Evolutionary conservation across 768 basidiomycete species (phyloP).

Genomic region (Tulasnella sp.): DNA sequence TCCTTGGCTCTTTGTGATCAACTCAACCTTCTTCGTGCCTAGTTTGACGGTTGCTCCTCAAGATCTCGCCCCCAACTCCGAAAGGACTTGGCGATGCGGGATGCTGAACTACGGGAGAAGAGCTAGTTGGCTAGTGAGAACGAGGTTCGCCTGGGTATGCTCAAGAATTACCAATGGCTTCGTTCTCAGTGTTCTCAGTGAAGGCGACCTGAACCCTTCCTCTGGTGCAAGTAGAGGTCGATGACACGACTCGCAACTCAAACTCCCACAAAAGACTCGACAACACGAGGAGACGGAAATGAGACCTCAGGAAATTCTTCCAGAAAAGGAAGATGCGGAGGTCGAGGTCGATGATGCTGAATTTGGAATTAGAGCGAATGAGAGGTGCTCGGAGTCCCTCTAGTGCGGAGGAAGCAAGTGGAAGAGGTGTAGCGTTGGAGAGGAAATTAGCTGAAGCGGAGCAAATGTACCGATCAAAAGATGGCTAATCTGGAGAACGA

Average conservation of each 20-base stretch:
- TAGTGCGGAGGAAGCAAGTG: constrained; percentile 28
- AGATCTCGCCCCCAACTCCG: constrained; percentile 56
- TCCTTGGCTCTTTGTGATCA: constrained; percentile 56
- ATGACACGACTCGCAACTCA: constrained; percentile 64
- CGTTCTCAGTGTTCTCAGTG: constrained; percentile 55
- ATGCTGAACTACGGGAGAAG: constrained; percentile 50
- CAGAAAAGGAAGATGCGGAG: constrained; percentile 63
- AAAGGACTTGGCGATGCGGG: constrained; percentile 54
- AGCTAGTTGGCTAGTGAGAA: constrained; percentile 53
- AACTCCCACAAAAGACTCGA: constrained; percentile 58
- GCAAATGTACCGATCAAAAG: constrained; percentile 57
- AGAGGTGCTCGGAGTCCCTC: constrained; percentile 47
- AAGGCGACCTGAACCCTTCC: constrained; percentile 46
- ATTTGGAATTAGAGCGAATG: constrained; percentile 51
- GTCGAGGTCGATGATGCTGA: constrained; percentile 49
- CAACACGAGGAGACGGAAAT: constrained; percentile 63
- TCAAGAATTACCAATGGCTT: constrained; percentile 82
- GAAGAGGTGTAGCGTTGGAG: constrained; percentile 54
- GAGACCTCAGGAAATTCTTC: constrained; percentile 51
- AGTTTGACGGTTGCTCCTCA: constrained; percentile 54
- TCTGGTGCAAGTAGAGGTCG: constrained; percentile 27
- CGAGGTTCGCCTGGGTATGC: constrained; percentile 57
- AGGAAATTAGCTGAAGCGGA: constrained; percentile 69
- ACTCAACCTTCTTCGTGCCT: constrained; percentile 55
- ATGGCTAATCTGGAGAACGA: constrained; percentile 87